A percentile compares a stretch with the other conserved stretches of the same genome.
These are phyloP conservation scores for Senna tora DNA, from an alignment of 306 rosid genomes.

Conservation along the genomic window DNA sequence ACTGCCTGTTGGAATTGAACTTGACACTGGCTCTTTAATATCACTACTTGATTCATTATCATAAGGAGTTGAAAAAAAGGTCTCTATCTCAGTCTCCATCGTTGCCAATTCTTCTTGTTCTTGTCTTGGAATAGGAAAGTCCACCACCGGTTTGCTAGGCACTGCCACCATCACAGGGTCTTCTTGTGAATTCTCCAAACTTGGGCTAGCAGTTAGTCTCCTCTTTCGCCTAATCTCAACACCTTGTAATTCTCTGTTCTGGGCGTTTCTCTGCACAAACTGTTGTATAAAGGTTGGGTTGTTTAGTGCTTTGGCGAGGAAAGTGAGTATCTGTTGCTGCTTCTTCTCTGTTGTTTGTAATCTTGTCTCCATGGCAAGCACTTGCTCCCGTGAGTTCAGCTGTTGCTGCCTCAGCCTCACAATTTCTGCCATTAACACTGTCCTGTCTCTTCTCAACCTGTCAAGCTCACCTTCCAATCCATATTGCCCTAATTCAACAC, in stretches of 20 bases:
- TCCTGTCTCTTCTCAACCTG: slow-evolving; percentile 65
- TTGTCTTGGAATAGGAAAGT: slow-evolving; percentile 24
- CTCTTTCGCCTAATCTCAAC: slow-evolving; percentile 60
- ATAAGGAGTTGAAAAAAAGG: slow-evolving; percentile 47
- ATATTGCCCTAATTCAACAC: slow-evolving; percentile 76
- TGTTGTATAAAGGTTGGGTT: slow-evolving; percentile 58
- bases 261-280: slow-evolving; percentile 43
- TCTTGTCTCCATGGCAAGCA: slow-evolving; percentile 63
- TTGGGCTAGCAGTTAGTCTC: slow-evolving; percentile 60
- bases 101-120: slow-evolving; percentile 48
- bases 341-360: slow-evolving; percentile 67
- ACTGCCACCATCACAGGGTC: slow-evolving; percentile 35
- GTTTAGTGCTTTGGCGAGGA: slow-evolving; percentile 72
- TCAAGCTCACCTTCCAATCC: slow-evolving; percentile 78
- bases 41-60: slow-evolving; percentile 61
- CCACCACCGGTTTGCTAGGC: slow-evolving; percentile 35
- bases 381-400: slow-evolving; percentile 56
- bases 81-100: slow-evolving; percentile 64
- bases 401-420: slow-evolving; percentile 77
- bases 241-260: slow-evolving; percentile 46
- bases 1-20: slow-evolving; percentile 32
- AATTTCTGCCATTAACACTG: slow-evolving; percentile 68
- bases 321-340: slow-evolving; percentile 68
- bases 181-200: slow-evolving; percentile 63
- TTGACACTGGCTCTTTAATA: slow-evolving; percentile 37